These are phyloP conservation scores for Ophiostoma ips DNA, from an alignment of 2,329 filamentous ascomycete genomes.

Conservation along the genomic window DNA sequence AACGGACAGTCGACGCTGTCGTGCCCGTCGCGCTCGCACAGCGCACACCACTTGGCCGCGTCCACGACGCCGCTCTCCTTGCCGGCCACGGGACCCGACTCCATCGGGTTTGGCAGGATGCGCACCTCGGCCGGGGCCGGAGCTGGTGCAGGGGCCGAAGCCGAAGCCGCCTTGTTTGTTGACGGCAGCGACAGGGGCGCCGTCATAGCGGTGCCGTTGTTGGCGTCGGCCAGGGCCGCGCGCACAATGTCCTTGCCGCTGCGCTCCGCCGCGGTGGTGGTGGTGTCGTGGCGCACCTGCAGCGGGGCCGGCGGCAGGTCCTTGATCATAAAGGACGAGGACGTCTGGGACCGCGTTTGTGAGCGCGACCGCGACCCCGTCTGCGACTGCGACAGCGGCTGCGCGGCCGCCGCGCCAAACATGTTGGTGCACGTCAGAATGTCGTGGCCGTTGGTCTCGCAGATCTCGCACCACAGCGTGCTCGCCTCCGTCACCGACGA, in stretches of 20 bases:
- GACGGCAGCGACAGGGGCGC: constrained; percentile 9
- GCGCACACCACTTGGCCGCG: constrained; percentile 84
- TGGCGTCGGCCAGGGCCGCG: constrained; percentile 20
- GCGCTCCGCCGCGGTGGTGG: background rate
- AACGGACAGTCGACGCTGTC: constrained; percentile 92
- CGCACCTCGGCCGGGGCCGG: constrained; percentile 29
- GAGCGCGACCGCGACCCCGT: background rate
- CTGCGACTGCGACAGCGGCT: background rate
- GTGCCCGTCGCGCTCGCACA: constrained; percentile 92
- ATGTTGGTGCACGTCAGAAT: constrained; percentile 90
- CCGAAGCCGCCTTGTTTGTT: constrained; percentile 17
- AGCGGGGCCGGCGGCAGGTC: background rate
- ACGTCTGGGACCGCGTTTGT: background rate
- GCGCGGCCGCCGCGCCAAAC: constrained; percentile 37
- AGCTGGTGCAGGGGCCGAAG: no score
- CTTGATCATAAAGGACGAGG: background rate
- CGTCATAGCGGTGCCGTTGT: background rate
- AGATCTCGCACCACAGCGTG: constrained; percentile 85
- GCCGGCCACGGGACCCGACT: constrained; percentile 56
- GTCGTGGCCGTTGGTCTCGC: constrained; percentile 81
- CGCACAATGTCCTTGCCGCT: constrained; percentile 13
- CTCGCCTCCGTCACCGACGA: constrained; percentile 60
- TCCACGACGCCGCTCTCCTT: constrained; percentile 70
- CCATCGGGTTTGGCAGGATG: constrained; percentile 47
- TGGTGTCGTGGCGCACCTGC: background rate